These are phyloP conservation scores for Cryptococcus deneoformans DNA, from an alignment of 1,284 basidiomycete species.

Conservation along the genomic window DNA sequence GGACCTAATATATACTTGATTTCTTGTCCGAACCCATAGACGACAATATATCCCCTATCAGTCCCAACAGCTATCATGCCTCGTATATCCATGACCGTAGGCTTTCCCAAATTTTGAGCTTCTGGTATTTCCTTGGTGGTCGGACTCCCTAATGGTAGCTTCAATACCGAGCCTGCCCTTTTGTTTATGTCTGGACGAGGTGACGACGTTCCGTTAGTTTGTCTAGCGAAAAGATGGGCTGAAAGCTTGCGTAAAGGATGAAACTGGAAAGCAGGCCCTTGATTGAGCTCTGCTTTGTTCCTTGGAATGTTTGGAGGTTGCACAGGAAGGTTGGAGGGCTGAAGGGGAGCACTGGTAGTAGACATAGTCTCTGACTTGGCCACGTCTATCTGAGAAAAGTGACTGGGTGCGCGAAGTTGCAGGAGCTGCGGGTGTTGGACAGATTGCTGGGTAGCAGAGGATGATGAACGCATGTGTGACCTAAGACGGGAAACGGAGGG, in stretches of 20 bases:
- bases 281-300: not conserved
- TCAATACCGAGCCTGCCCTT: slow-evolving; percentile 63
- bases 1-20: slow-evolving; percentile 73
- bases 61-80: slow-evolving; percentile 90
- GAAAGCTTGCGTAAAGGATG: slow-evolving; percentile 62
- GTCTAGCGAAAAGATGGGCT: slow-evolving; percentile 52
- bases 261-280: slow-evolving; percentile 35
- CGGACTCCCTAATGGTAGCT: not conserved
- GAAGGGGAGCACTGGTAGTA: slow-evolving; percentile 10
- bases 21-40: slow-evolving; percentile 90
- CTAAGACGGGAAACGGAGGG: slow-evolving; percentile 79
- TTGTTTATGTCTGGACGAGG: slow-evolving; percentile 4
- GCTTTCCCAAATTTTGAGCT: slow-evolving; percentile 53
- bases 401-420: slow-evolving; percentile 29
- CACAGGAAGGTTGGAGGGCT: slow-evolving; percentile 1
- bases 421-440: slow-evolving; percentile 10
- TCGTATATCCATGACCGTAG: slow-evolving; percentile 79
- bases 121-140: not conserved
- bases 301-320: not conserved
- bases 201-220: slow-evolving; percentile 6
- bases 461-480: slow-evolving; percentile 58
- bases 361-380: slow-evolving; percentile 38
- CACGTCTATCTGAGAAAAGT: slow-evolving; percentile 44
- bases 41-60: slow-evolving; percentile 68
- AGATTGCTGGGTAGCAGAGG: slow-evolving; percentile 57